Evolutionary conservation across 1,284 basidiomycete species (phyloP).

Genomic region (Ustilago nuda): DNA sequence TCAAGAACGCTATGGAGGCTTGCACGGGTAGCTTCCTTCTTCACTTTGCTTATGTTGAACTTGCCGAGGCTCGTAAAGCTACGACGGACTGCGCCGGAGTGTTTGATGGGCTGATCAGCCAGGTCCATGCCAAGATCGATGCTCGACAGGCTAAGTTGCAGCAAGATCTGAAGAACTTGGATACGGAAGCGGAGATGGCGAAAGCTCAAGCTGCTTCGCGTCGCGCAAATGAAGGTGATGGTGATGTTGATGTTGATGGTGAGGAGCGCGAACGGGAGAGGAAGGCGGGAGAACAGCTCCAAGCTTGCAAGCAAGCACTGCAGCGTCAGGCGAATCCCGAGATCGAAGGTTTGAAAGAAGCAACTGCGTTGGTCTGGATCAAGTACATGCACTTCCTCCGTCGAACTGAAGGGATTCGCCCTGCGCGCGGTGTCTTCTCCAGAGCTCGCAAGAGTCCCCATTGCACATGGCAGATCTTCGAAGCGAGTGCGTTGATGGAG

Average conservation of each 20-base stretch:
- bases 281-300: constrained; percentile 71
- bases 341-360: constrained; percentile 72
- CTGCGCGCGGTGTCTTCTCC: constrained; percentile 82
- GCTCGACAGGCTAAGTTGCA: constrained; percentile 75
- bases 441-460: constrained; percentile 86
- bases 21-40: constrained; percentile 89
- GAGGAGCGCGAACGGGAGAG: constrained; percentile 74
- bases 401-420: constrained; percentile 84
- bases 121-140: constrained; percentile 80
- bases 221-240: constrained; percentile 66
- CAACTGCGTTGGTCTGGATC: constrained; percentile 74
- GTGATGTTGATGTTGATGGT: constrained; percentile 70
- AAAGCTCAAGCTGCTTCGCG: constrained; percentile 51
- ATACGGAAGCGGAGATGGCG: constrained; percentile 61
- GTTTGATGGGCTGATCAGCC: constrained; percentile 77
- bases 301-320: constrained; percentile 68
- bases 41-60: constrained; percentile 88
- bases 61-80: constrained; percentile 76
- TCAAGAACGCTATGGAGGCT: constrained; percentile 87
- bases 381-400: constrained; percentile 93
- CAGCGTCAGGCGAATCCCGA: constrained; percentile 69
- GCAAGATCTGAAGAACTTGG: constrained; percentile 71
- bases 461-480: constrained; percentile 91
- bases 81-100: constrained; percentile 68
- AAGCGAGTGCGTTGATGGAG: constrained; percentile 89